A percentile compares a stretch with the other conserved stretches of the same genome.
phyloP scores from a whole-genome alignment of 495 filamentous ascomycete species.

The Xanthoparmelia taractica region DNA sequence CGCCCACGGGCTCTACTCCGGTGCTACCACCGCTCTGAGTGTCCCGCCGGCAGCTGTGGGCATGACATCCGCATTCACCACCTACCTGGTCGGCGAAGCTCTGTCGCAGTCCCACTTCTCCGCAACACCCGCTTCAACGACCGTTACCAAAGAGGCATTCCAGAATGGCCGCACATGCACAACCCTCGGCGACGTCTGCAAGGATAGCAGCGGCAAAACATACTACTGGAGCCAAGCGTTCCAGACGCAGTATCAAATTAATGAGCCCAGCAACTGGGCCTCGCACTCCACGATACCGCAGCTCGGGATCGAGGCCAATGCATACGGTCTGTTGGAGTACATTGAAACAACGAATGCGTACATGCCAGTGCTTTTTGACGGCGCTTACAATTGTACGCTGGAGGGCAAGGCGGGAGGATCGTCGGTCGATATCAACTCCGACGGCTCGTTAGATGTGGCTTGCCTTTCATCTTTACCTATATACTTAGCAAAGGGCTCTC shows the following conservation, averaged over 20 bases:
- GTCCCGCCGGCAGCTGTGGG: neutral
- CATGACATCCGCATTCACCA: slow-evolving; percentile 2
- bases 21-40: neutral
- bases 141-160: neutral
- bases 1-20: neutral
- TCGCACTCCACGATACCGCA: neutral
- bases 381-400: slow-evolving; percentile 22
- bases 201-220: neutral
- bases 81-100: slow-evolving; percentile 2
- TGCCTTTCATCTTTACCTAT: slow-evolving; percentile 10
- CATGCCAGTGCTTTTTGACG: slow-evolving; percentile 22
- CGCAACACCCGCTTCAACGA: neutral
- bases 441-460: slow-evolving; percentile 18
- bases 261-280: neutral
- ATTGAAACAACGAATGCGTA: neutral
- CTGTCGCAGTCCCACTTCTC: slow-evolving; percentile 13
- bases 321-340: slow-evolving; percentile 2
- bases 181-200: neutral
- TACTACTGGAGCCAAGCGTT: slow-evolving; percentile 5
- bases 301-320: neutral
- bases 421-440: slow-evolving; percentile 9
- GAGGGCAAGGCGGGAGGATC: slow-evolving; percentile 12
- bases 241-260: slow-evolving; percentile 5
- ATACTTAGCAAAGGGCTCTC: neutral
- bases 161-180: neutral